Base-by-base conservation (phyloP, 129 eudicot species). In the Lactuca sativa region DNA sequence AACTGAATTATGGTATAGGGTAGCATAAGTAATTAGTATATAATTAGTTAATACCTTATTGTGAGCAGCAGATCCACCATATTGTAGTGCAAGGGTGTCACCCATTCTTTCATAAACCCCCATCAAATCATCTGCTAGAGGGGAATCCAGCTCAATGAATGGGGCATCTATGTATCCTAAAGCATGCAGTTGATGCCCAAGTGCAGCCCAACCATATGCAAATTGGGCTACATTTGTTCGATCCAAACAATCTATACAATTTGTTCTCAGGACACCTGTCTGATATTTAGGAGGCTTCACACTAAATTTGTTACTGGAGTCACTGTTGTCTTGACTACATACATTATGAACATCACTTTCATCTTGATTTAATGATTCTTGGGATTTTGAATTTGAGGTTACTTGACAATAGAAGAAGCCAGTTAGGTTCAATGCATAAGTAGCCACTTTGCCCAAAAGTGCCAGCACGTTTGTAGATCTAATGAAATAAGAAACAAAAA, bases 31-130 rank as follows among this genome's bases (percentile, higher is more conserved):
- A 55, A 62, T 25, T 25, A 25, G 30, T 25, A 25, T 25, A 25
- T 25, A 25, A 25, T 25, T 25, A 25, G 1, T 25, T 7, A 30
- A 36, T 80, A 95, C 99, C 99, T 95, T 95, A 80, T 95, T 95
- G 72, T 95, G 99, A 60, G 99, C 99, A 37, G 97, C 97, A 77
- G 99, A 95, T 62, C 99, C 99, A 56, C 99, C 95, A 63, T 95
- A 95, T 34, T 95, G 99, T 34, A 90, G 70, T 37, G 99, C 96
- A 79, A 95, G 91, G 32, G 93, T 90, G 81, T 95, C 97, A 17
- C 99, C 99, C 99, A 95, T 95, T 58, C 77, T 88, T 84, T 95
- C 97, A 72, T 95, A 95, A 59, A 78, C 67, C 62, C 71, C 80
- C 99, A 95, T 95, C 57, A 95, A 76, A 64, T 82, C 81, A 72